A percentile compares a stretch with the other conserved stretches of the same genome.
phyloP scores from a whole-genome alignment of 2,329 filamentous ascomycete genomes.

The Parastagonospora nodorum region DNA sequence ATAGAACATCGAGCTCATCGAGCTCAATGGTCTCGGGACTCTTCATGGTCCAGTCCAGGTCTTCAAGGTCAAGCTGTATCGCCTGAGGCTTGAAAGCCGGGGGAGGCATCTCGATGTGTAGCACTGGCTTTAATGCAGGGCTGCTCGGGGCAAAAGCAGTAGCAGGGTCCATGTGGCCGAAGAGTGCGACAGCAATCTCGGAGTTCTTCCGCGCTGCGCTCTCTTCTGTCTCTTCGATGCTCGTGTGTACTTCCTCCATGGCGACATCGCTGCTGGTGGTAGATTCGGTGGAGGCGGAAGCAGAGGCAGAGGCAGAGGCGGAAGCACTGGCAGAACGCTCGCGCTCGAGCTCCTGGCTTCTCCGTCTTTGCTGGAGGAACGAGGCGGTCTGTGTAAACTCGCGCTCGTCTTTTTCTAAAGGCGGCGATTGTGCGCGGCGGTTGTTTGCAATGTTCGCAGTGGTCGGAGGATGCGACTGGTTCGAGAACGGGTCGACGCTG shows the following conservation, averaged over 20 bases:
- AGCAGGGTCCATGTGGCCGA: slow-evolving; percentile 51
- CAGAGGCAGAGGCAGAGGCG: slow-evolving; percentile 43
- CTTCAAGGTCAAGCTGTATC: slow-evolving; percentile 39
- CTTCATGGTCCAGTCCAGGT: slow-evolving; percentile 51
- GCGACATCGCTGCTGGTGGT: slow-evolving; percentile 31
- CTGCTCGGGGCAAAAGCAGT: slow-evolving; percentile 49
- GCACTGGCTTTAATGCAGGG: slow-evolving; percentile 50
- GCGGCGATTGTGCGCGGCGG: slow-evolving; percentile 79
- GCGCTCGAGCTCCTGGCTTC: slow-evolving; percentile 49
- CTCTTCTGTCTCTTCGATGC: slow-evolving; percentile 53
- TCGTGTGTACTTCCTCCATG: slow-evolving; percentile 47
- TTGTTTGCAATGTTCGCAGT: slow-evolving; percentile 59
- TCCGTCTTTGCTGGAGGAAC: slow-evolving; percentile 69
- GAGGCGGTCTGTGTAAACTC: slow-evolving; percentile 97
- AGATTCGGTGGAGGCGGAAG: slow-evolving; percentile 38
- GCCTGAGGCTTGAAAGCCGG: slow-evolving; percentile 38
- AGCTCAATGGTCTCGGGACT: slow-evolving; percentile 89
- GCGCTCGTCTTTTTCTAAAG: slow-evolving; percentile 90
- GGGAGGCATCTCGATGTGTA: slow-evolving; percentile 40
- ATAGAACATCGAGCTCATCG: slow-evolving; percentile 87
- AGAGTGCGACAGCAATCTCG: slow-evolving; percentile 55
- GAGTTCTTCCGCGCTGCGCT: slow-evolving; percentile 56
- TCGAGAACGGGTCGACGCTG: slow-evolving; percentile 65
- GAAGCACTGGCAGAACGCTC: slow-evolving; percentile 47
- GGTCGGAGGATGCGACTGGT: slow-evolving; percentile 48